phyloP scores from a whole-genome alignment of 2,329 filamentous ascomycete species.

The Curvularia lunata region DNA sequence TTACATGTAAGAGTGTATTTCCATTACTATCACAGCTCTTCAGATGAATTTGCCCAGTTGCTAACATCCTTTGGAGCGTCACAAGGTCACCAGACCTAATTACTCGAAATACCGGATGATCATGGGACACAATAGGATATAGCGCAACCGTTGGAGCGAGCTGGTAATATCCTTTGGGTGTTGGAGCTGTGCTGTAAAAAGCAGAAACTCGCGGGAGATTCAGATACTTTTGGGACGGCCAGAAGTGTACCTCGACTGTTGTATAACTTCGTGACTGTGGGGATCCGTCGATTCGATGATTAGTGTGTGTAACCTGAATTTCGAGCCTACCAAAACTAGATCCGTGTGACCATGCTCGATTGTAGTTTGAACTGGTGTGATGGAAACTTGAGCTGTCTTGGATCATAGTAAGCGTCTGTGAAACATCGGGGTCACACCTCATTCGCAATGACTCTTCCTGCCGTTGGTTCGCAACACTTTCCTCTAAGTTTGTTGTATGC shows the following conservation, averaged over 20 bases:
- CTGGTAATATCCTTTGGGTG: not conserved
- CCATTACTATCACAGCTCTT: not conserved
- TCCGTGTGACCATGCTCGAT: not conserved
- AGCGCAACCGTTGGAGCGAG: not conserved
- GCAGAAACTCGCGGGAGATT: not conserved
- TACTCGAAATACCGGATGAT: not conserved
- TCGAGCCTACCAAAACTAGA: not conserved
- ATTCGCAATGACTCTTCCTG: too few relatives aligned
- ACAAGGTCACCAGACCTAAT: not conserved
- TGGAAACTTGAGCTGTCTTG: not conserved
- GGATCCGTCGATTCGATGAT: not conserved
- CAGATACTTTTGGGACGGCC: not conserved
- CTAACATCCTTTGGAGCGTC: not conserved
- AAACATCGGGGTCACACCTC: not conserved
- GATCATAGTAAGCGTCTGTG: too few relatives aligned
- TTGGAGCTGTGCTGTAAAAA: constrained; percentile 1
- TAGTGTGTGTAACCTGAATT: not conserved
- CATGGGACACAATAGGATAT: not conserved
- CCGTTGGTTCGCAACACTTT: not conserved
- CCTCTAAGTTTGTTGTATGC: not conserved
- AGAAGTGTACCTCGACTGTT: not conserved
- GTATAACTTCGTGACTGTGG: not conserved
- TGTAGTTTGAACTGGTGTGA: not conserved
- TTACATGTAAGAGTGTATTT: not conserved
- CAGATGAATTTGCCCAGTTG: not conserved